Evolutionary conservation across 495 filamentous ascomycete genomes (phyloP).

Genomic region (Aspergillus sparsus): DNA sequence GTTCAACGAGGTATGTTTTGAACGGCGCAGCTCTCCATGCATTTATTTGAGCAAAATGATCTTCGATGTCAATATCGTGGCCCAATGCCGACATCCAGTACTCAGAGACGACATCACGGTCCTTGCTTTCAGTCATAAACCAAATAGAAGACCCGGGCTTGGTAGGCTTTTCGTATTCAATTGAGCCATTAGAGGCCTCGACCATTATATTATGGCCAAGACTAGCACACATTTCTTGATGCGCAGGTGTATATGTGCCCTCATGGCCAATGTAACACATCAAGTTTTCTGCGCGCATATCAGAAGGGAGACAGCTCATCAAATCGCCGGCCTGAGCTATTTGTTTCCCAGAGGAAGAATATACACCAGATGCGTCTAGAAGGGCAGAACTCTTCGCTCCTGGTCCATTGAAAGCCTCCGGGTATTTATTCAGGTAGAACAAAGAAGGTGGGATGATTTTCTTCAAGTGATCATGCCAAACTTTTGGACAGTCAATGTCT

Average conservation of each 20-base stretch:
- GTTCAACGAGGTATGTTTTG: constrained; percentile 88
- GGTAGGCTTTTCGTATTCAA: constrained; percentile 64
- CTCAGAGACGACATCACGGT: constrained; percentile 82
- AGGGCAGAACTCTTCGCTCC: constrained; percentile 15
- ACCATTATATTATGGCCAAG: constrained; percentile 98
- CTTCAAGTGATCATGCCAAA: constrained; percentile 76
- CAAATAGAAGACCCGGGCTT: constrained; percentile 87
- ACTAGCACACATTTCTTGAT: constrained; percentile 96
- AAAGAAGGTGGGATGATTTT: constrained; percentile 73
- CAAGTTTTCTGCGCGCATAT: constrained; percentile 90
- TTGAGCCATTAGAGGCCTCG: constrained; percentile 64
- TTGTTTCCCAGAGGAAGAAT: constrained; percentile 7
- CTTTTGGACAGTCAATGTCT: constrained; percentile 22
- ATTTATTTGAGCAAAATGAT: constrained; percentile 90
- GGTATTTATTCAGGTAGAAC: constrained; percentile 84
- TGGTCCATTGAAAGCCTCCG: constrained; percentile 54
- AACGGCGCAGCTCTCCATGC: constrained; percentile 93
- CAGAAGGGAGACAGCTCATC: constrained; percentile 85
- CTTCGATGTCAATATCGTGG: constrained; percentile 94
- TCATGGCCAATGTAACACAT: constrained; percentile 99
- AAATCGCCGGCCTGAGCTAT: constrained; percentile 77
- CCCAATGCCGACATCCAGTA: constrained; percentile 90
- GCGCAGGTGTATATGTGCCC: constrained; percentile 93
- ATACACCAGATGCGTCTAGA: neutral
- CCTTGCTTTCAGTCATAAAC: constrained; percentile 96